A percentile compares a stretch with the other conserved stretches of the same genome.
phyloP scores from a whole-genome alignment of 2,329 filamentous ascomycete genomes.

The Achaetomium macrosporum region DNA sequence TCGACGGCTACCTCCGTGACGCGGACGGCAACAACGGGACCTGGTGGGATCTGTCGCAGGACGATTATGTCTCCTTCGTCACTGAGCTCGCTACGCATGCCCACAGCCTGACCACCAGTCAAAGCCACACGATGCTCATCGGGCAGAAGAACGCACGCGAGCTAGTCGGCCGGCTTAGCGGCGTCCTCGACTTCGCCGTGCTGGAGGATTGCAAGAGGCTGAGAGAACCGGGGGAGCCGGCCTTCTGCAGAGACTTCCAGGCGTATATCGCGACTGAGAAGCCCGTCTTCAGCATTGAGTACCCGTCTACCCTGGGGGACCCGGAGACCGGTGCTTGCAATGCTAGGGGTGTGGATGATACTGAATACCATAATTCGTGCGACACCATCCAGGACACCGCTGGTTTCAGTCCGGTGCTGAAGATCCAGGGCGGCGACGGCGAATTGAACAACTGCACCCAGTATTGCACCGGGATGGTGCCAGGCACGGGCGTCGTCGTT shows the following conservation, averaged over 20 bases:
- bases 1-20: slow-evolving; percentile 14
- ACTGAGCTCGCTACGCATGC: slow-evolving; percentile 10
- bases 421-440: slow-evolving; percentile 13
- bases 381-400: neutral
- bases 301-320: slow-evolving; percentile 10
- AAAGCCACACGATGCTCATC: slow-evolving; percentile 10
- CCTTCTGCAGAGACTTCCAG: slow-evolving; percentile 16
- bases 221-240: neutral
- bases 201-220: slow-evolving; percentile 20
- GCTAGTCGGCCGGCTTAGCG: neutral
- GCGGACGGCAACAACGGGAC: slow-evolving; percentile 9
- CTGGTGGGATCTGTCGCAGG: slow-evolving; percentile 5
- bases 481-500: neutral
- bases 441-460: slow-evolving; percentile 20
- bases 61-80: slow-evolving; percentile 13
- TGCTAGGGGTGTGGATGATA: neutral
- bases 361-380: slow-evolving; percentile 12
- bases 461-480: slow-evolving; percentile 9
- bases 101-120: slow-evolving; percentile 12
- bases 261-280: slow-evolving; percentile 9
- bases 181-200: slow-evolving; percentile 17
- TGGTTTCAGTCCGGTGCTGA: slow-evolving; percentile 14
- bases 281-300: slow-evolving; percentile 19
- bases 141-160: slow-evolving; percentile 20
- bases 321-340: slow-evolving; percentile 1